Evolutionary conservation across 1,139 yeast species (phyloP).

Genomic region (Geotrichum australiense): DNA sequence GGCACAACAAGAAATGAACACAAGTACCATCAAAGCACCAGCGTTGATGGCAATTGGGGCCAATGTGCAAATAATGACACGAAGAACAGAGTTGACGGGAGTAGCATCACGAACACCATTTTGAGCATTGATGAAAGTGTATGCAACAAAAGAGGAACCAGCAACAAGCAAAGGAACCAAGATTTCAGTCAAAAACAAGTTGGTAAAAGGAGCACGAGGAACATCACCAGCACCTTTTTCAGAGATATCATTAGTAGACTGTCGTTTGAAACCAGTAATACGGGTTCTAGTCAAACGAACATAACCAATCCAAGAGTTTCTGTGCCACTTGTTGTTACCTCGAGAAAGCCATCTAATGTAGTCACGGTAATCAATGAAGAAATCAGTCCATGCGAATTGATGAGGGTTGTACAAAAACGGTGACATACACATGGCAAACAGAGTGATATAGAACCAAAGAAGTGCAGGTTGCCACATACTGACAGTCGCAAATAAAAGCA

Average conservation of each 20-base stretch:
- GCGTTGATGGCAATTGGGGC: constrained; percentile 89
- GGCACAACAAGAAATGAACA: constrained; percentile 87
- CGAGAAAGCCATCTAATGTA: constrained; percentile 97
- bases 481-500: constrained; percentile 85
- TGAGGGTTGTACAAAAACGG: constrained; percentile 98
- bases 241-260: constrained; percentile 73
- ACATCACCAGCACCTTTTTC: constrained; percentile 95
- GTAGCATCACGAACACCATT: constrained; percentile 68
- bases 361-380: constrained; percentile 97
- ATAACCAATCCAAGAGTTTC: constrained; percentile 99
- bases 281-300: constrained; percentile 93
- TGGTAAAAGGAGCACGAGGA: constrained; percentile 86
- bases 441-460: constrained; percentile 97
- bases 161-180: constrained; percentile 79
- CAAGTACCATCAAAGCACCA: constrained; percentile 58
- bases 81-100: constrained; percentile 70
- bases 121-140: constrained; percentile 91
- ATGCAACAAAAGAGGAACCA: constrained; percentile 87
- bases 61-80: constrained; percentile 80
- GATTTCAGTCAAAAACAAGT: constrained; percentile 78
- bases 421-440: constrained; percentile 81
- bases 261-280: constrained; percentile 96
- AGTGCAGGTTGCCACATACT: constrained; percentile 97
- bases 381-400: constrained; percentile 98
- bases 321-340: constrained; percentile 98